Conservation (phyloP, 768 basidiomycete species). For the Xerocomellus intermedius region DNA sequence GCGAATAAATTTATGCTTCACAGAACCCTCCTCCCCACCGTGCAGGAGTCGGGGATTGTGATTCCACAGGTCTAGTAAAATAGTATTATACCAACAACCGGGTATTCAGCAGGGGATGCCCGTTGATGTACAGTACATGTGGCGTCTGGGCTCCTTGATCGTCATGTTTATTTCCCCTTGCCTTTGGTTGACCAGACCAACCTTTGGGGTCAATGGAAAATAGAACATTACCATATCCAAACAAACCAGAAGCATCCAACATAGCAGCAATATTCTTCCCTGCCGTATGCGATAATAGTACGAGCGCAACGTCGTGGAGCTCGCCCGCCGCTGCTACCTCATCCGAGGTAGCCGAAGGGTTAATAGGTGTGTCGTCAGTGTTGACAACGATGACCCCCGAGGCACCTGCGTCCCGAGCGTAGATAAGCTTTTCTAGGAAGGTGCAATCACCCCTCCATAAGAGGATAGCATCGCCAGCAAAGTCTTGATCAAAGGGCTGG, state of each 20-base stretch:
- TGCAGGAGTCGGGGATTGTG: background rate
- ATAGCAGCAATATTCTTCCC: slow-evolving; percentile 56
- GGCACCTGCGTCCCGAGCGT: slow-evolving; percentile 69
- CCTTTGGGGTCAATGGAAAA: slow-evolving; percentile 47
- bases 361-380: slow-evolving; percentile 56
- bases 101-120: slow-evolving; percentile 74
- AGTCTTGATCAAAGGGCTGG: slow-evolving; percentile 45
- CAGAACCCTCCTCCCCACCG: background rate
- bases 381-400: slow-evolving; percentile 77
- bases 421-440: slow-evolving; percentile 78
- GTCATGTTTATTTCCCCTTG: slow-evolving; percentile 16
- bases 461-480: slow-evolving; percentile 55
- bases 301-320: slow-evolving; percentile 55
- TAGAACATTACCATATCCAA: slow-evolving; percentile 47
- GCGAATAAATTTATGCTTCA: background rate
- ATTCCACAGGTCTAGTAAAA: background rate
- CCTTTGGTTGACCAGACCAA: slow-evolving; percentile 23
- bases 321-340: slow-evolving; percentile 60
- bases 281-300: slow-evolving; percentile 53
- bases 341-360: slow-evolving; percentile 59
- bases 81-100: slow-evolving; percentile 55
- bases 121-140: slow-evolving; percentile 72
- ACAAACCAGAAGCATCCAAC: slow-evolving; percentile 49
- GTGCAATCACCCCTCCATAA: slow-evolving; percentile 81
- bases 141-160: slow-evolving; percentile 34